Evolutionary conservation across 805 yeast species (phyloP), one percentile per base, ranked within the genome.

Genomic region (Candida succiphila): DNA sequence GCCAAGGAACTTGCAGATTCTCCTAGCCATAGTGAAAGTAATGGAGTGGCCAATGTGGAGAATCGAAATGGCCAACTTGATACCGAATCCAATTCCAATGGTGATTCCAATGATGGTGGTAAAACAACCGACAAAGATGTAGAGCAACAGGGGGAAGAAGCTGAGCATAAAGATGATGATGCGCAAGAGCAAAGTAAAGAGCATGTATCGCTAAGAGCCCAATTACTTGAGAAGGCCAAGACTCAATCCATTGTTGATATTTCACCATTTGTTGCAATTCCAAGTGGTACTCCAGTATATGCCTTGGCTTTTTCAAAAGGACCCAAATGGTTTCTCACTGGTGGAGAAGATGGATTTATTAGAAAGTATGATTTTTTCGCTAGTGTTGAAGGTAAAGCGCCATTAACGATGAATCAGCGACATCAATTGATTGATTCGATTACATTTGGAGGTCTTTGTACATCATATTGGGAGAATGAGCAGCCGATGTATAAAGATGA

Each of bases 381-480:
- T 23, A 81, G 96, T 1, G 70, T 92, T 17, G 88, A 83, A 47
- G 96, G 96, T 14, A 82, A 81, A 44, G 64, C 80, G 6, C 89
- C 92, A 5, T 62, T 92, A 33, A 89, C 97, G 0, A 83, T 87
- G 39, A 86, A 95, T 3, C 98, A 92, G 54, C 75, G 75, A 48
- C 97, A 92, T 54, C 81, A 84, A 31, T 64, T 87, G 32, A 86
- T 86, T 17, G 98, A 92, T 52, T 72, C 92, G 1, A 73, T 92
- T 22, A 70, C 81, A 7, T 79, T 81, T 48, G 92, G 87, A 0
- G 98, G 97, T 6, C 78, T 85, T 5, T 58, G 88, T 5, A 51
- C 69, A 13, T 79, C 92, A 1, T 89, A 86, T 60, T 92, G 96
- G 96, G 97, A 89, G 50, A 92, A 92, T 55, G 97, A 92, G 58